Percentiles rank a stretch among this genome's conserved stretches.
Conservation (phyloP, 2,329 filamentous ascomycete genomes). For the Monilinia aucupariae region DNA sequence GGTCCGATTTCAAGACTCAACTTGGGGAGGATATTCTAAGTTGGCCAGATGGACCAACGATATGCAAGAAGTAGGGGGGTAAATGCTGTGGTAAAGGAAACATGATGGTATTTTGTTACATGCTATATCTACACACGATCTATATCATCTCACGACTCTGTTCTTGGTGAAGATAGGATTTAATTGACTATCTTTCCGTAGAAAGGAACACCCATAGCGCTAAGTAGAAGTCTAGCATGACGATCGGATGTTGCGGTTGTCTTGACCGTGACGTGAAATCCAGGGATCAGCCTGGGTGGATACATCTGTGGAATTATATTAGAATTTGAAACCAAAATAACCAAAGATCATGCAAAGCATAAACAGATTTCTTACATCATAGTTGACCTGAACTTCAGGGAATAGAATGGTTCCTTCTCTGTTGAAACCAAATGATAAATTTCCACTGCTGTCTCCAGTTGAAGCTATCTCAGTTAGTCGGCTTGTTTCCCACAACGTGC, state of each 20-base stretch:
- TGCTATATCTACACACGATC: constrained; percentile 13
- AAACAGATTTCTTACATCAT: constrained; percentile 62
- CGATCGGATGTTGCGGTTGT: constrained; percentile 32
- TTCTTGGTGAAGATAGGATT: neutral
- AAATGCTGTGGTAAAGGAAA: neutral
- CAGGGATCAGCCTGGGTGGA: constrained; percentile 43
- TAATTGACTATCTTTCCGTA: constrained; percentile 32
- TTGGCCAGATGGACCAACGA: too few relatives aligned
- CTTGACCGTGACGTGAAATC: constrained; percentile 36
- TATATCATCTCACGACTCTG: neutral
- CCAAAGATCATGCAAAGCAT: neutral
- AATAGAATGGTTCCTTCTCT: constrained; percentile 74
- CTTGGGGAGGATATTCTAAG: too few relatives aligned
- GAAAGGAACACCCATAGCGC: constrained; percentile 31
- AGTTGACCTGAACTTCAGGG: constrained; percentile 92
- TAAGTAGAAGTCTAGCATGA: constrained; percentile 32
- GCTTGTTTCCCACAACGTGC: constrained; percentile 32
- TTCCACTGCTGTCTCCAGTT: constrained; percentile 79
- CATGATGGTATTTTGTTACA: too few relatives aligned
- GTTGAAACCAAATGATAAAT: constrained; percentile 75
- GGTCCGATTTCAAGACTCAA: too few relatives aligned
- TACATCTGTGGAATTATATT: constrained; percentile 45
- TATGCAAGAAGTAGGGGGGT: too few relatives aligned
- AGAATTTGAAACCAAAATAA: constrained; percentile 18
- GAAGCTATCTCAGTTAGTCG: constrained; percentile 25